Base-by-base conservation (phyloP, 495 filamentous ascomycete species). In the Cercophora newfieldiana region DNA sequence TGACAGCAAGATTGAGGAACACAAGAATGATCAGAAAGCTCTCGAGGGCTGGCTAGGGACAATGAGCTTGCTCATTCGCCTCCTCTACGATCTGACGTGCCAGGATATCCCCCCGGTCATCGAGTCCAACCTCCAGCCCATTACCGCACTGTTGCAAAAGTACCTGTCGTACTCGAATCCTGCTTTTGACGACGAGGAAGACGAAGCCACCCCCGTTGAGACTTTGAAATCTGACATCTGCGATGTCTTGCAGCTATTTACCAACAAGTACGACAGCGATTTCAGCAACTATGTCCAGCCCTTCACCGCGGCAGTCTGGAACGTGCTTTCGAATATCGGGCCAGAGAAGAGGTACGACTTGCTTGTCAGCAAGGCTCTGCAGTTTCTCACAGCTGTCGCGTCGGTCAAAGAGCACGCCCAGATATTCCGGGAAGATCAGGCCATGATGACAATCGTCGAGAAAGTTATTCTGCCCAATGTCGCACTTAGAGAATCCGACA, bases 401-500 rank as follows among this genome's bases (percentile, higher is more conserved):
- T 85, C 87, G 60, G 90, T 90, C 62, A 79, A 81, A 10, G 81
- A 88, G 61, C 92, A 97, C 77, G 93, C 95, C 0, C 79, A 87
- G 60, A 85, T 87, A 66, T 99, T 99, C 88, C 92, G 94, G 78
- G 86, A 89, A 64, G 86, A 90, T 66, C 82, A 80, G 18, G 88
- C 89, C 2, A 78, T 97, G 61, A 81, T 83, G 25, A 89, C 97
- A 71, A 90, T 99, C 25, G 89, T 97, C 33, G 91, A 97, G 76
- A 96, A 96, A 79, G 96, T 97, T 26, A 88, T 99, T 53, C 78
- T 99, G 61, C 96, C 96, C 33, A 99, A 97, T 68, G 87, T 98
- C 59, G 88, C 87, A 14, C 83, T 99, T 24, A 87, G 96, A 71
- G 93, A 96, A 67, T 92, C 93, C 2, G 96, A 99, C 65, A 87